Base-by-base conservation (phyloP, 2,329 filamentous ascomycete species). In the Fusarium veterinarium region DNA sequence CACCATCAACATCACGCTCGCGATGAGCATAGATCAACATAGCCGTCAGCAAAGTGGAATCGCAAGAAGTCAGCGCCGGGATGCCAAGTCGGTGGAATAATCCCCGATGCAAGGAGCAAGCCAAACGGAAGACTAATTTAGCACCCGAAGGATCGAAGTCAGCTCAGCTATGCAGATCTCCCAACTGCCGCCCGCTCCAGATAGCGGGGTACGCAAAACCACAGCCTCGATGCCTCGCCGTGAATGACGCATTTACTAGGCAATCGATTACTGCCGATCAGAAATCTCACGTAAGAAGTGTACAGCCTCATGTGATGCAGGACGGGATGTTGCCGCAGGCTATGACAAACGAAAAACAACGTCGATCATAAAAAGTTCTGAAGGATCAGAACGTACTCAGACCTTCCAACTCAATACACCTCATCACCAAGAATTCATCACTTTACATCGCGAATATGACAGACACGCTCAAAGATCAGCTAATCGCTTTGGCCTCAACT, bases 31-130 rank as follows among this genome's bases (percentile, higher is more conserved):
- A n/a, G 49, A 53, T 53, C 25, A 17, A 20, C 35, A 41, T 17
- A 25, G 1, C 6, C 9, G 20, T 23, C 35, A 23, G 10, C 14
- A 10, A 53, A 40, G 11, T 13, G 19, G 3, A 40, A 53, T 30
- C 11, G 0, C 6, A 2, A 19, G 0, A 40, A 1, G 51, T 13
- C 25, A 19, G 25, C 25, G 3, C 13, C 8, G 10, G 10, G 2
- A 53, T 30, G 35, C 33, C 35, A 53, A 53, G 35, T 13, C 35
- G 51, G 35, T 30, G 16, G 14, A 19, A 41, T 41, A n/a, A 17
- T 41, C 8, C 25, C 8, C 25, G 11, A 41, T 53, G 20, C 51
- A 53, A 41, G 25, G 35, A 53, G 25, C 8, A 14, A 16, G 0
- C 20, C 19, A 30, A 23, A 30, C 35, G 14, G 35, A 23, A 41